A percentile compares a stretch with the other conserved stretches of the same genome.
phyloP scores from a whole-genome alignment of 2,329 filamentous ascomycete species.

The Aureobasidium uvarum region DNA sequence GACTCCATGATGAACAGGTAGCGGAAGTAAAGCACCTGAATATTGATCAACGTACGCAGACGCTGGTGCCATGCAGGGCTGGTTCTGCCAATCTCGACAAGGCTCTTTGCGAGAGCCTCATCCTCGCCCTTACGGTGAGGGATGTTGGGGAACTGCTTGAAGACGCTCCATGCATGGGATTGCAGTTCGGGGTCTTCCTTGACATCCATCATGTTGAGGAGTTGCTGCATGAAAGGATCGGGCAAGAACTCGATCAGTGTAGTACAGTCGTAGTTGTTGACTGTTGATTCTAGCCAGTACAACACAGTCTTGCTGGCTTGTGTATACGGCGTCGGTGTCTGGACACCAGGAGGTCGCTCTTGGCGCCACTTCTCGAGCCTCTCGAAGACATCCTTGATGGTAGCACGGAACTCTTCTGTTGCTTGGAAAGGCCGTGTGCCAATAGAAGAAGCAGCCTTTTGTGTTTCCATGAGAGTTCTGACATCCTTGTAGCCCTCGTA shows the following conservation, averaged over 20 bases:
- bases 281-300: slow-evolving; percentile 87
- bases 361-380: slow-evolving; percentile 84
- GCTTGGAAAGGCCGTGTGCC: slow-evolving; percentile 82
- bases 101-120: slow-evolving; percentile 74
- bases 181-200: slow-evolving; percentile 97
- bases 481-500: slow-evolving; percentile 91
- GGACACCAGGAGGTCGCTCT: slow-evolving; percentile 79
- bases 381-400: slow-evolving; percentile 71
- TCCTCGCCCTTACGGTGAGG: slow-evolving; percentile 87
- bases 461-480: slow-evolving; percentile 67
- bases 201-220: slow-evolving; percentile 99
- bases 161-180: slow-evolving; percentile 91
- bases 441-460: slow-evolving; percentile 76
- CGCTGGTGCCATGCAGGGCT: slow-evolving; percentile 94
- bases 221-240: slow-evolving; percentile 80
- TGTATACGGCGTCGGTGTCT: slow-evolving; percentile 91
- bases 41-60: slow-evolving; percentile 90
- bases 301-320: slow-evolving; percentile 94
- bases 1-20: slow-evolving; percentile 82
- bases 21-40: slow-evolving; percentile 98
- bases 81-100: slow-evolving; percentile 83
- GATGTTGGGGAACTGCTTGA: slow-evolving; percentile 92
- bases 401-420: slow-evolving; percentile 67
- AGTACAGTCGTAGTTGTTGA: slow-evolving; percentile 90
- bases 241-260: slow-evolving; percentile 91